Base-by-base conservation (phyloP, 164 flowering plant genomes). In the Umbellularia californica region DNA sequence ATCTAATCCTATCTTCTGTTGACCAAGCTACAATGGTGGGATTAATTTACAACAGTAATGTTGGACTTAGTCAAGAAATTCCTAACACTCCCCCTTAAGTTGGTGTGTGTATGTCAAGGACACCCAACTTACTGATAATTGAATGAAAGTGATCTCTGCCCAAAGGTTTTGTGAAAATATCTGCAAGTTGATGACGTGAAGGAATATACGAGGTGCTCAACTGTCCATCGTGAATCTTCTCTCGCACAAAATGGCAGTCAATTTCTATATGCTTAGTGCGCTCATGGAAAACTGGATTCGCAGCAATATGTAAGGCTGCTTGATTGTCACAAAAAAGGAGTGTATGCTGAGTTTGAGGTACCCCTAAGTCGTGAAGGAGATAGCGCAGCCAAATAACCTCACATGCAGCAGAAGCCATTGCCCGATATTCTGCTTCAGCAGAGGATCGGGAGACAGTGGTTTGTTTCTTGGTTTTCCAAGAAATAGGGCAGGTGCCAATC, bases 391-490 rank as follows among this genome's bases (percentile, higher is more conserved):
- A 72, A 4, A 19, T 22, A 2, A 67, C 2, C 67, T 77, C 75
- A 28, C 24, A 67, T 4, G 75, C 17, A 14, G 72, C 14, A 23
- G n/a, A 33, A 11, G 58, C 68, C 79, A 77, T 77, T 15, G 62
- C 71, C 15, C 68, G 67, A 72, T 72, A 77, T 60, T 67, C 67
- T 0, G 68, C 75, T 64, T 77, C 75, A 15, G 27, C 33, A 3
- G 72, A 65, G n/a, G 75, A 72, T 19, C 60, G 52, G 60, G 70
- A 65, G 2, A 77, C 58, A 0, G 67, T 67, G 5, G 50, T 17
- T 3, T 52, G 47, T 33, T 77, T 72, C 65, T 77, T 72, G 3
- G 77, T 13, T 15, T 64, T 62, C 78, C 78, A 70, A 25, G 69
- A 62, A 55, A 76, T 64, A 19, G 68, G 72, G n/a, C 1, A 14